Evolutionary conservation across 495 filamentous ascomycete species (phyloP).

Genomic region (Aspergillus carlsbadensis): DNA sequence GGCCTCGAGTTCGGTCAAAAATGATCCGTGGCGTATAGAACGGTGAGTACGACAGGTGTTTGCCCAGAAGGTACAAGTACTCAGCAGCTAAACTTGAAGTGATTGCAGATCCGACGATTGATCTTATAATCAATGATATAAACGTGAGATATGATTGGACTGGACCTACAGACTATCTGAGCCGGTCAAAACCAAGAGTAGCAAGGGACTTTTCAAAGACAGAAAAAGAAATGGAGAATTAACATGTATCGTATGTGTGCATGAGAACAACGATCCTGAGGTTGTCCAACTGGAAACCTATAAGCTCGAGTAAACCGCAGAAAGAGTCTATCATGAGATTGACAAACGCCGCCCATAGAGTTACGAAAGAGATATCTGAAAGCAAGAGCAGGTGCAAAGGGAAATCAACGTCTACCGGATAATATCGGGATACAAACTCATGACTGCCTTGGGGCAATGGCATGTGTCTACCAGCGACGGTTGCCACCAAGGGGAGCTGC

Average conservation of each 20-base stretch:
- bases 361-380: slow-evolving; percentile 31
- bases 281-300: slow-evolving; percentile 14
- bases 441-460: slow-evolving; percentile 23
- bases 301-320: slow-evolving; percentile 20
- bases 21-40: too few species aligned
- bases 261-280: slow-evolving; percentile 11
- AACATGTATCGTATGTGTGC: slow-evolving; percentile 25
- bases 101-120: too few species aligned
- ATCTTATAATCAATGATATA: too few species aligned
- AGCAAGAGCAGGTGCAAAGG: slow-evolving; percentile 24
- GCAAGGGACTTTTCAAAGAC: slow-evolving; percentile 19
- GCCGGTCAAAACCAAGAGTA: slow-evolving; percentile 14
- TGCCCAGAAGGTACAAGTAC: slow-evolving; percentile 26
- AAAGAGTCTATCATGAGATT: slow-evolving; percentile 45
- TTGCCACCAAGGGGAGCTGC: slow-evolving; percentile 59
- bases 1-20: too few species aligned
- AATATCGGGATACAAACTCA: slow-evolving; percentile 33
- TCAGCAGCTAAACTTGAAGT: too few species aligned
- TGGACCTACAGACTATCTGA: slow-evolving; percentile 19
- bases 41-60: slow-evolving; percentile 50
- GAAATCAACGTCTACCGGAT: slow-evolving; percentile 38
- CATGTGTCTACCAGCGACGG: slow-evolving; percentile 57
- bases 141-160: slow-evolving; percentile 15
- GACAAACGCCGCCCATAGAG: slow-evolving; percentile 46
- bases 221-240: slow-evolving; percentile 26